A percentile compares a stretch with the other conserved stretches of the same genome.
Evolutionary conservation across 2,329 filamentous ascomycete species (phyloP).

Genomic region (Eutypella sp.): DNA sequence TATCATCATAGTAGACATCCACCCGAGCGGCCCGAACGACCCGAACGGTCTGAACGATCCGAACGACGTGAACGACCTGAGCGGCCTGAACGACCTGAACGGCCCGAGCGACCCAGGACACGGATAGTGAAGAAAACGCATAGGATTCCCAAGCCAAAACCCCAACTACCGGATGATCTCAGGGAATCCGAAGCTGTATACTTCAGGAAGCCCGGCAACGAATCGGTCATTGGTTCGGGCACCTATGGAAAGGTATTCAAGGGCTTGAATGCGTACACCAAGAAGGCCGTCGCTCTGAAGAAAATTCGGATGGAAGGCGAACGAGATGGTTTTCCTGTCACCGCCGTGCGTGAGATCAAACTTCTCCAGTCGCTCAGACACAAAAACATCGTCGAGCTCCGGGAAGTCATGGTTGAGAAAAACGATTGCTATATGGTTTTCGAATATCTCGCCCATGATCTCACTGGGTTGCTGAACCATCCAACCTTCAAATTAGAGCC

Average conservation of each 20-base stretch:
- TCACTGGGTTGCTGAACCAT: conserved; percentile 92
- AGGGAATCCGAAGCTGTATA: conserved; percentile 83
- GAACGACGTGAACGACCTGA: no score
- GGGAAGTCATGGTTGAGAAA: conserved; percentile 95
- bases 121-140: conserved; percentile 63
- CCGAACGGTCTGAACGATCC: no score
- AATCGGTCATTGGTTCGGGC: conserved; percentile 90
- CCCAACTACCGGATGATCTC: conserved; percentile 66
- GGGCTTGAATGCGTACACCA: conserved; percentile 87
- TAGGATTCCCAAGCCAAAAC: conserved; percentile 66
- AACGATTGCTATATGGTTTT: conserved; percentile 99
- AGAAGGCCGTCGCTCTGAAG: conserved; percentile 77
- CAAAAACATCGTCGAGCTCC: conserved; percentile 73
- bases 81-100: background rate
- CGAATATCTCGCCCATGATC: conserved; percentile 92
- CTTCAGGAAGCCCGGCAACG: conserved; percentile 92
- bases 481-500: conserved; percentile 81
- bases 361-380: conserved; percentile 82
- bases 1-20: conserved; percentile 22
- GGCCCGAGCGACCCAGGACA: conserved; percentile 43
- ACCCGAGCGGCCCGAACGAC: conserved; percentile 37
- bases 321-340: conserved; percentile 85
- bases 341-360: conserved; percentile 86
- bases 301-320: conserved; percentile 93
- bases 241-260: conserved; percentile 97